These are phyloP conservation scores for Leccinum imitatum DNA, from an alignment of 768 basidiomycete species.

Conservation along the genomic window DNA sequence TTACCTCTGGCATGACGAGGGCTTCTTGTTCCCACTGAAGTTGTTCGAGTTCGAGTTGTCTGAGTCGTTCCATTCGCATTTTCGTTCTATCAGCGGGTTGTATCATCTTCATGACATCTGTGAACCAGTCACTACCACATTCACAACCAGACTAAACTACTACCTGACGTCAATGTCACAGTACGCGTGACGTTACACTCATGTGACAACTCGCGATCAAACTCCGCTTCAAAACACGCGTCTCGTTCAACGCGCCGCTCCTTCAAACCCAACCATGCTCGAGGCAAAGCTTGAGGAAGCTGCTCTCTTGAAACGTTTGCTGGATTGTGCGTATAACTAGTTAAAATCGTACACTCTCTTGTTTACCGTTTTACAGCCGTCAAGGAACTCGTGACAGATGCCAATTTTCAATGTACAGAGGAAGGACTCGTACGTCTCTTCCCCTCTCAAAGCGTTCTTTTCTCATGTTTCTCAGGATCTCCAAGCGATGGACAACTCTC, in stretches of 20 bases:
- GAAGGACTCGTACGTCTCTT: conserved; percentile 76
- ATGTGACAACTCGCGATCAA: conserved; percentile 31
- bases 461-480: conserved; percentile 51
- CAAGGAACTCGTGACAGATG: conserved; percentile 97
- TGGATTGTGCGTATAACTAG: conserved; percentile 67
- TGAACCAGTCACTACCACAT: conserved; percentile 4
- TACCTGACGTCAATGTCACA: conserved; percentile 16
- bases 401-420: conserved; percentile 96
- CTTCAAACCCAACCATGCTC: conserved; percentile 50
- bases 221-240: conserved; percentile 41
- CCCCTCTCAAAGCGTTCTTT: background rate
- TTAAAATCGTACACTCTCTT: no score
- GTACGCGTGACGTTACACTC: conserved; percentile 24
- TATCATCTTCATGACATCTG: background rate
- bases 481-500: conserved; percentile 99
- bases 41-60: conserved; percentile 53
- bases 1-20: conserved; percentile 56
- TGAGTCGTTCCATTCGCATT: conserved; percentile 45
- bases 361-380: conserved; percentile 56
- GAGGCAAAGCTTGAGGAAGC: conserved; percentile 93
- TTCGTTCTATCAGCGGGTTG: conserved; percentile 42
- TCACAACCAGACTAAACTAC: background rate
- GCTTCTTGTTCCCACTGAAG: conserved; percentile 54
- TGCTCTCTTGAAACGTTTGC: conserved; percentile 84
- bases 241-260: conserved; percentile 22